These are phyloP conservation scores for Moricandia moricandioides DNA, from an alignment of 345 rosid genomes.

Conservation along the genomic window DNA sequence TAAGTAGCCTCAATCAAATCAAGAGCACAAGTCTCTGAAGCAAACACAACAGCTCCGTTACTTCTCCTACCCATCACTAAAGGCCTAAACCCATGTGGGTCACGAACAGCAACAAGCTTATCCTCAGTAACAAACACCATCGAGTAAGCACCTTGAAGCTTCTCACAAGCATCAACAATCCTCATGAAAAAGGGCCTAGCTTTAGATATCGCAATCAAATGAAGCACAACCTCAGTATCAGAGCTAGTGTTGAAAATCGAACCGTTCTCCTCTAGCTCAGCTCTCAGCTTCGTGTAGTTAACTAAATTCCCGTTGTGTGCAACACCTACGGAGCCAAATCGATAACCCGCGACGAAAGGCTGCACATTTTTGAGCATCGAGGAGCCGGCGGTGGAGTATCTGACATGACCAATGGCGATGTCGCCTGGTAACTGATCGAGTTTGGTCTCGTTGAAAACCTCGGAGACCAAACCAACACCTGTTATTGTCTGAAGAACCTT, in stretches of 20 bases:
- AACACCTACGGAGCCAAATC: slow-evolving; percentile 88
- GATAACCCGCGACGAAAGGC: slow-evolving; percentile 93
- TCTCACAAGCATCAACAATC: slow-evolving; percentile 90
- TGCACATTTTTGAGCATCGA: slow-evolving; percentile 97
- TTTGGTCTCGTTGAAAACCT: slow-evolving; percentile 82
- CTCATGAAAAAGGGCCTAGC: slow-evolving; percentile 84
- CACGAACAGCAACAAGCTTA: slow-evolving; percentile 92
- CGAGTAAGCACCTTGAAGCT: slow-evolving; percentile 85
- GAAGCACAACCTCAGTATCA: slow-evolving; percentile 97
- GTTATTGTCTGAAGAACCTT: slow-evolving; percentile 78
- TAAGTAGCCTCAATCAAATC: slow-evolving; percentile 94
- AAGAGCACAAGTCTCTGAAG: slow-evolving; percentile 96
- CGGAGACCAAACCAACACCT: slow-evolving; percentile 93
- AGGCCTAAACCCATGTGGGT: slow-evolving; percentile 87
- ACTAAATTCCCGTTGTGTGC: slow-evolving; percentile 96
- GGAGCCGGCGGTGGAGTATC: slow-evolving; percentile 92
- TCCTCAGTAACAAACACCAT: slow-evolving; percentile 94
- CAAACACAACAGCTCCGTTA: slow-evolving; percentile 87
- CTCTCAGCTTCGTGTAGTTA: slow-evolving; percentile 64
- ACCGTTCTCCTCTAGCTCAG: slow-evolving; percentile 75
- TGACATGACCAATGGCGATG: slow-evolving; percentile 85
- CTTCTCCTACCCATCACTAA: slow-evolving; percentile 96
- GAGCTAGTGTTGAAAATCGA: slow-evolving; percentile 90
- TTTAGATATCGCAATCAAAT: slow-evolving; percentile 88
- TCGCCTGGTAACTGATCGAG: slow-evolving; percentile 86